A percentile compares a stretch with the other conserved stretches of the same genome.
These are phyloP conservation scores for Umbelopsis isabellina DNA, from an alignment of 192 early-diverging fungal species.

Conservation along the genomic window DNA sequence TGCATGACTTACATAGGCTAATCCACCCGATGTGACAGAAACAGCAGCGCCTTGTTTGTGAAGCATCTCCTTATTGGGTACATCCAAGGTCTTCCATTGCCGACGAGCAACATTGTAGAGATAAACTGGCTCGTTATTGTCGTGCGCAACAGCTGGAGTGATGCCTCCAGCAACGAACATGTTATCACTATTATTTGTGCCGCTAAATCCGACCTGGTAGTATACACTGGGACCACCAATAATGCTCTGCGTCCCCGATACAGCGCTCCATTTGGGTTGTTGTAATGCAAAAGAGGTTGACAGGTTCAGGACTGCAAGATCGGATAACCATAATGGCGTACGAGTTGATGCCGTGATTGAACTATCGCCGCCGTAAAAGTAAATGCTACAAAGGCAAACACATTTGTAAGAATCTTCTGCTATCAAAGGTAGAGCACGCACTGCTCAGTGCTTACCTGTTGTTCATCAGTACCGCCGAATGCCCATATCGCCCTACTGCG, in stretches of 20 bases:
- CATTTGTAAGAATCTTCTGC: not conserved
- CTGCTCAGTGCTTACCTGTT: constrained; percentile 17
- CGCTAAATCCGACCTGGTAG: constrained; percentile 32
- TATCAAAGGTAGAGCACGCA: not conserved
- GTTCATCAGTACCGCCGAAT: constrained; percentile 26
- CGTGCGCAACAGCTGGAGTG: not conserved
- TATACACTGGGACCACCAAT: constrained; percentile 34
- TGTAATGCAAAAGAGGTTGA: constrained; percentile 20
- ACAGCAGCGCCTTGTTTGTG: constrained; percentile 32
- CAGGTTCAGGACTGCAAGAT: constrained; percentile 32
- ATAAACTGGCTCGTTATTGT: constrained; percentile 20
- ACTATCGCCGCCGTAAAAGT: constrained; percentile 40
- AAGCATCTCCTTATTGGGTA: constrained; percentile 23
- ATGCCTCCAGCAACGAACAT: constrained; percentile 36
- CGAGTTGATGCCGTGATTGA: constrained; percentile 22
- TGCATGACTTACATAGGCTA: constrained; percentile 33
- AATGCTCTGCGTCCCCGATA: constrained; percentile 31
- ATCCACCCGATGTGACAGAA: constrained; percentile 14
- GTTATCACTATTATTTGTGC: constrained; percentile 1
- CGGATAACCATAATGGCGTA: constrained; percentile 36
- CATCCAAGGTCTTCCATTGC: constrained; percentile 31
- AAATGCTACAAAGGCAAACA: constrained; percentile 20
- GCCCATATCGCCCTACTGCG: constrained; percentile 28
- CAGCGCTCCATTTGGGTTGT: constrained; percentile 30
- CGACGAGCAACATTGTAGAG: constrained; percentile 28